Evolutionary conservation across 164 flowering plant species (phyloP).

Genomic region (Santalum album): DNA sequence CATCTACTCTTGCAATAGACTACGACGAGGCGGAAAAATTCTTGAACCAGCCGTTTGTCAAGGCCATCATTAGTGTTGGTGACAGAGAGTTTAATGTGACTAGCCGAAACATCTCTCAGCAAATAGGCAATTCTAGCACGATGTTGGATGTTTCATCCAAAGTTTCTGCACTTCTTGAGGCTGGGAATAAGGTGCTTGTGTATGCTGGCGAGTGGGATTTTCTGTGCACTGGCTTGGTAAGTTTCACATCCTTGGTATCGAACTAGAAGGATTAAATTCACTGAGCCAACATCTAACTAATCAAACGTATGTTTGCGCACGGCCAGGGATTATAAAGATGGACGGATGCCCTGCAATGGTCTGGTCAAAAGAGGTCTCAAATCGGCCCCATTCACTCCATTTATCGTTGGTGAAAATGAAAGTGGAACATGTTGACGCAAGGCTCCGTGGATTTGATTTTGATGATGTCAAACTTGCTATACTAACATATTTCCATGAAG

Average conservation of each 20-base stretch:
- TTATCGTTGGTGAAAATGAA: too few species aligned
- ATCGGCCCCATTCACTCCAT: too few species aligned
- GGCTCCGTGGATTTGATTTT: too few species aligned
- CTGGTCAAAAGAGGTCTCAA: too few species aligned
- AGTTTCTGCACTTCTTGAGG: conserved; percentile 26
- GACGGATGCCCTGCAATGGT: too few species aligned
- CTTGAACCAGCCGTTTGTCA: conserved; percentile 17
- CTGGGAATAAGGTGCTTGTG: conserved; percentile 19
- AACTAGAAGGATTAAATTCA: too few species aligned
- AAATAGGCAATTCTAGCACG: conserved; percentile 17
- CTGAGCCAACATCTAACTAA: too few species aligned
- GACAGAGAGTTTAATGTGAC: conserved; percentile 20
- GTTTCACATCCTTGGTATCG: conserved; percentile 1
- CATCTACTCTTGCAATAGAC: conserved; percentile 24
- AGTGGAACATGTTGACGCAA: too few species aligned
- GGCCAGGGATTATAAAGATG: too few species aligned
- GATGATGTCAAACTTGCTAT: too few species aligned
- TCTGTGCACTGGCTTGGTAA: conserved; percentile 31
- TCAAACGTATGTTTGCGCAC: too few species aligned
- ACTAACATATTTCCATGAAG: too few species aligned
- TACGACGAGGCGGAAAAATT: conserved; percentile 20
- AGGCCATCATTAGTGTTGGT: conserved; percentile 17
- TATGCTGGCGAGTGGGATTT: conserved; percentile 30
- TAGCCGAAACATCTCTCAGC: conserved; percentile 13
- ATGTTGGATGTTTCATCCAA: conserved; percentile 23